Evolutionary conservation across 2,329 filamentous ascomycete genomes (phyloP), one percentile per base, ranked within the genome.

Genomic region (Pleurostoma richardsiae): DNA sequence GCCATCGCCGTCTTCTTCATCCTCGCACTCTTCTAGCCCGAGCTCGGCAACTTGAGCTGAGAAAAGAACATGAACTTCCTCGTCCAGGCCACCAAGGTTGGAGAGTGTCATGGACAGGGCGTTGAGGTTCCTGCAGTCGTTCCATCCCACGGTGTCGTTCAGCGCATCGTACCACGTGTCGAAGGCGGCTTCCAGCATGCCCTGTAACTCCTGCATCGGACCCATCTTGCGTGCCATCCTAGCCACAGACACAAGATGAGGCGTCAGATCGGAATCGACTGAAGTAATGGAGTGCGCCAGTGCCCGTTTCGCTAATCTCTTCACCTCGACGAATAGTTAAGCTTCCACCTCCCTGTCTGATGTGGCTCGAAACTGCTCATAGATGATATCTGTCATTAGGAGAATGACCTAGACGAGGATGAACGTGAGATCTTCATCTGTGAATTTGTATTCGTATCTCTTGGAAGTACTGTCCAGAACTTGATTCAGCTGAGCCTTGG

Each of bases 161-260:
- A 49, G 11, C 3, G 39, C 43, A 3, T 46, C 43, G 6, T 30
- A 26, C 6, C 30, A 36, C 10, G 27, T 30, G n/a, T 39, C 11
- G 47, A 49, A 49, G 3, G 40, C 47, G 10, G 19, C 6, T 5
- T 30, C 29, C 3, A 49, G 47, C 3, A 41, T 26, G 10, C 46
- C 43, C n/a, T 46, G 30, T 6, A 49, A 45, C 40, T 49, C 47
- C 6, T 41, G 39, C 28, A 36, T n/a, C 7, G 43, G 44, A 10
- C 47, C 43, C 11, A 49, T n/a, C 40, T 41, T 45, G 10, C 26
- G 43, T 1, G 42, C 43, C 47, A 49, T 49, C 19, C 39, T 40
- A 11, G 43, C 47, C 7, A 49, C 39, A 7, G 26, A 28, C 27
- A 40, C 5, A 11, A 28, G 41, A 40, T 40, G 10, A 11, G 40